Evolutionary conservation across 2,329 filamentous ascomycete genomes (phyloP).

Genomic region (Cercospora canescens): DNA sequence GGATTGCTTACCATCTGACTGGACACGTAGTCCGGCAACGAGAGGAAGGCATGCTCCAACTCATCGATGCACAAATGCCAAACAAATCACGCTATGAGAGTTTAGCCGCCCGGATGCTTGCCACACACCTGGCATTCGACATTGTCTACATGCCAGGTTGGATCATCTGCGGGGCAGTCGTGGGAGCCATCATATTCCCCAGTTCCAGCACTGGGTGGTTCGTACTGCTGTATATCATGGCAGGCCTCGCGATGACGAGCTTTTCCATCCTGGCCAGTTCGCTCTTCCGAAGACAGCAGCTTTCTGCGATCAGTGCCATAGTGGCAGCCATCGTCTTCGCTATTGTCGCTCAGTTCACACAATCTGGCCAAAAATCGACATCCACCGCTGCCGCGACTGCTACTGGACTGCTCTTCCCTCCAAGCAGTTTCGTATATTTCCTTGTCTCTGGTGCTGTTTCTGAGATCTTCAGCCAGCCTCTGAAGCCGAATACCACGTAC

Average conservation of each 20-base stretch:
- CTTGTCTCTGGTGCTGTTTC: slow-evolving; percentile 52
- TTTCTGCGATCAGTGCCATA: slow-evolving; percentile 76
- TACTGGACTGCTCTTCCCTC: slow-evolving; percentile 74
- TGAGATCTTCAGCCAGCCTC: slow-evolving; percentile 23
- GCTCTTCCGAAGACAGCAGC: slow-evolving; percentile 80
- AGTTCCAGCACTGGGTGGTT: slow-evolving; percentile 44
- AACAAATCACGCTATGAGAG: slow-evolving; percentile 70
- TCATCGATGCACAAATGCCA: slow-evolving; percentile 88
- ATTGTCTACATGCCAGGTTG: slow-evolving; percentile 77
- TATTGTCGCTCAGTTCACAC: slow-evolving; percentile 70
- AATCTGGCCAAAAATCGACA: slow-evolving; percentile 53
- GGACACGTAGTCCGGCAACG: slow-evolving; percentile 81
- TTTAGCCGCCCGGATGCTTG: slow-evolving; percentile 70
- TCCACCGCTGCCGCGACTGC: slow-evolving; percentile 64
- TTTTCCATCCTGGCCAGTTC: slow-evolving; percentile 81
- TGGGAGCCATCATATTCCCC: slow-evolving; percentile 58
- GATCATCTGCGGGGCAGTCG: slow-evolving; percentile 71
- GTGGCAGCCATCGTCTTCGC: slow-evolving; percentile 72
- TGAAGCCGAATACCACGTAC: slow-evolving; percentile 2
- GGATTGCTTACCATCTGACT: slow-evolving; percentile 80
- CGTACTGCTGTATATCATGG: slow-evolving; percentile 65
- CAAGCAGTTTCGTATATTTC: slow-evolving; percentile 84
- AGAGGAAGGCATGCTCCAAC: slow-evolving; percentile 81
- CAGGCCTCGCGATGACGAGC: slow-evolving; percentile 66
- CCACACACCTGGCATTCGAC: slow-evolving; percentile 77